Base-by-base conservation (phyloP, 768 basidiomycete genomes). In the Kwoniella sp. region DNA sequence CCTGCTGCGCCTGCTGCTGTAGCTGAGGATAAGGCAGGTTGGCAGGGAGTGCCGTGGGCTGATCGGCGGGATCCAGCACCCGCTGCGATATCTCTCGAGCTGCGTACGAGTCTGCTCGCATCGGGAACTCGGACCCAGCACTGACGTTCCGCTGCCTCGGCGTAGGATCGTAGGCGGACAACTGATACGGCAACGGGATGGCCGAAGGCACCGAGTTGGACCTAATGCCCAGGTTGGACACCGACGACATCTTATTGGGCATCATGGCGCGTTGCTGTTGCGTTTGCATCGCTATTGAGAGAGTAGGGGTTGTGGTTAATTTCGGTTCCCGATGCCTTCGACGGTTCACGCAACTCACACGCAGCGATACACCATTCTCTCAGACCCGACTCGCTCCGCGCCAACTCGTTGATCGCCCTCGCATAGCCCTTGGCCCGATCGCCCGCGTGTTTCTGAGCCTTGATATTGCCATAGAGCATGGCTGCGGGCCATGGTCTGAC, bases 371-470 rank as follows among this genome's bases (percentile, higher is more conserved):
- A 67, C 72, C 72, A 73, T 17, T 61, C 66, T 17, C 44, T 46
- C 46, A 73, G 14, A 10, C 72, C 72, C 27, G 63, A 59, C 38
- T 73, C 72, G 1, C 68, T 58, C 26, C 53, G 39, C 17, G 63
- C 32, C 48, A 73, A 40, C n/a, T 67, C 70, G 41, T 70, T 69
- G 38, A 69, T 63, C 0, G 55, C 70, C 31, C 46, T 68, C 0
- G 70, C 70, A 56, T 73, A 73, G 15, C 46, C 69, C 50, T 63
- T 60, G 5, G 72, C 68, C 19, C 72, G 20, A 50, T 73, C 72
- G 1, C 72, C 72, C 1, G 72, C 46, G 34, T 57, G 52, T 39
- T 66, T 63, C 47, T 71, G 27, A 5, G 48, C 42, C 53, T 70
- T 71, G 28, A 73, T 58, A 51, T 67, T 59, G 4, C 66, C 62